Evolutionary conservation across 2,329 filamentous ascomycete genomes (phyloP).

Genomic region (Coniochaeta sp.): DNA sequence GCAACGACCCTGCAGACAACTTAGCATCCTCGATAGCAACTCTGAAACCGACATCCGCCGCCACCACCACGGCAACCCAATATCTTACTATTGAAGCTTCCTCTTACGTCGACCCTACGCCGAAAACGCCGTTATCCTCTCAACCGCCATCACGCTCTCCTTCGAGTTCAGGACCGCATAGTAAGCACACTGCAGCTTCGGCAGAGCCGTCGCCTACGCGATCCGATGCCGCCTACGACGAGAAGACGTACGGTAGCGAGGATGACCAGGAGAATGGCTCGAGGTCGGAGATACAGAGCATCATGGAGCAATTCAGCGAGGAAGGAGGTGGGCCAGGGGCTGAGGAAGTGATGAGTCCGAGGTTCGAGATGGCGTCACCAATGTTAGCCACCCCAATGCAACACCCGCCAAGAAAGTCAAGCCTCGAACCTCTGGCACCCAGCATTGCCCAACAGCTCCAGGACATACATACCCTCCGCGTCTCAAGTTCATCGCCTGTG

Average conservation of each 20-base stretch:
- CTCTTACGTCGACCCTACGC: slow-evolving; percentile 50
- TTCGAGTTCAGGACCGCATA: slow-evolving; percentile 27
- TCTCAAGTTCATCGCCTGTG: slow-evolving; percentile 31
- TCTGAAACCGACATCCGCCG: slow-evolving; percentile 35
- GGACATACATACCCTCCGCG: slow-evolving; percentile 34
- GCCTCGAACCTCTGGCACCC: slow-evolving; percentile 64
- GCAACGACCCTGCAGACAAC: slow-evolving; percentile 17
- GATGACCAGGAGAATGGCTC: slow-evolving; percentile 63
- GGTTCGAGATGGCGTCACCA: slow-evolving; percentile 75
- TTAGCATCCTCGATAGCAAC: slow-evolving; percentile 42
- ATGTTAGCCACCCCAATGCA: slow-evolving; percentile 58
- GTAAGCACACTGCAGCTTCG: slow-evolving; percentile 30
- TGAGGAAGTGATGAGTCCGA: slow-evolving; percentile 88
- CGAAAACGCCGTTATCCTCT: slow-evolving; percentile 46
- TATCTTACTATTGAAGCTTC: slow-evolving; percentile 39
- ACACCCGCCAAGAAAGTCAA: slow-evolving; percentile 79
- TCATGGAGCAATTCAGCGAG: slow-evolving; percentile 93
- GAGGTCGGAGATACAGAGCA: slow-evolving; percentile 84
- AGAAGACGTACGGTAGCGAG: slow-evolving; percentile 49
- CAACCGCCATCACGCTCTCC: slow-evolving; percentile 52
- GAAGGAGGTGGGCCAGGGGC: slow-evolving; percentile 62
- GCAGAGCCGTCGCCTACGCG: slow-evolving; percentile 46
- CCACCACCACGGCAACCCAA: slow-evolving; percentile 28
- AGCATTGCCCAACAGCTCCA: slow-evolving; percentile 40
- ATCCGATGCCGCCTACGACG: slow-evolving; percentile 50